Base-by-base conservation (phyloP, 2,329 filamentous ascomycete species). In the Cladosporium oxysporum region DNA sequence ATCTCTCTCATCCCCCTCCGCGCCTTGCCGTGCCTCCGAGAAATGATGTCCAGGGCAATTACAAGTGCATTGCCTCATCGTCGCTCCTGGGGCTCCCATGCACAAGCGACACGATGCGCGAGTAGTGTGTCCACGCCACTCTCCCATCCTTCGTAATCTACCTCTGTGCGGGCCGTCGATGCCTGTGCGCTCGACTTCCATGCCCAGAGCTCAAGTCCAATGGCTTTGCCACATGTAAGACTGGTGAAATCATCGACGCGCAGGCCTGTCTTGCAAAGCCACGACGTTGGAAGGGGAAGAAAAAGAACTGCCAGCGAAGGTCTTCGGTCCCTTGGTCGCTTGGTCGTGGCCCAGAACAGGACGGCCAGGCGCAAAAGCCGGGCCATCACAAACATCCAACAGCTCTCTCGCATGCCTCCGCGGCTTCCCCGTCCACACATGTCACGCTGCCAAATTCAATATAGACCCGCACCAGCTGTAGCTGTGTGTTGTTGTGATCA, bases 381-480 rank as follows among this genome's bases (percentile, higher is more conserved):
- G 33, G 14, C 47, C 60, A 41, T 62, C 60, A 62, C 60, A 62
- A 21, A 58, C 55, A 58, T 28, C 14, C 49, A 62, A 49, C 44
- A 41, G 60, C 60, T 35, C n/a, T 31, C 59, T 49, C 47, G 28
- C 33, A 33, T 62, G 58, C 59, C 52, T 52, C 60, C 47, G 37
- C 58, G 41, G 26, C 28, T 14, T 49, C 31, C 55, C 60, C 60
- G 47, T 53, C 18, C 47, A 35, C 31, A 53, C 52, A 55, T 41
- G 47, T 52, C 44, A 55, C 44, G 6, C 21, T 49, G 60, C 60
- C 47, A 50, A 41, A 28, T 21, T 53, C 49, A 26, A 53, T 53
- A 53, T 33, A 62, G 60, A 62, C 60, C 60, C 60, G 60, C 60
- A 62, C 60, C 23, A 62, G 60, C 60, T 62, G 60, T 55, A 62